These are phyloP conservation scores for Pelargonium fulgidum DNA, from an alignment of 441 rosid species.

Conservation along the genomic window DNA sequence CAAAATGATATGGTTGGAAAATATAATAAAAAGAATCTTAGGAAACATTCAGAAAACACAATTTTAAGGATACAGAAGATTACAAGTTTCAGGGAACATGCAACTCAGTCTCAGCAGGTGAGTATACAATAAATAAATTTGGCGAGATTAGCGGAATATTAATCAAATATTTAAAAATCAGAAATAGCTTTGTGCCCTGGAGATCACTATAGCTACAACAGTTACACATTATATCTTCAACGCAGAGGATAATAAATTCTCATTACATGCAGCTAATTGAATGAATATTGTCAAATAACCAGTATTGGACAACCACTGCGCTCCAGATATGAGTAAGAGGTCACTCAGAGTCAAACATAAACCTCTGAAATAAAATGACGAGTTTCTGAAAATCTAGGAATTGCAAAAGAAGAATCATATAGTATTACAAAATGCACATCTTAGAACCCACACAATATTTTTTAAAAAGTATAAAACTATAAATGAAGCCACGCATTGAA, in stretches of 20 bases:
- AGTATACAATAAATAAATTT: background rate
- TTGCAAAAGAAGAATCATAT: background rate
- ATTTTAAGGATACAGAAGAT: background rate
- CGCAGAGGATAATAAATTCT: background rate
- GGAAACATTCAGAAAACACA: background rate
- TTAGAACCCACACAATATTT: background rate
- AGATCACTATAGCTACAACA: background rate
- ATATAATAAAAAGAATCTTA: background rate
- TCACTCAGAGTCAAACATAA: background rate
- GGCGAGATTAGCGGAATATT: background rate
- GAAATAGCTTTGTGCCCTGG: background rate
- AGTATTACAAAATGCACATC: background rate
- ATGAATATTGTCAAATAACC: background rate
- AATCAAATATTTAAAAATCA: background rate
- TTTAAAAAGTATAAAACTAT: background rate
- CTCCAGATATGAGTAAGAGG: background rate
- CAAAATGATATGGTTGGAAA: background rate
- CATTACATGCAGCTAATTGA: background rate
- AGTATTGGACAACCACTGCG: background rate
- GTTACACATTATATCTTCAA: background rate
- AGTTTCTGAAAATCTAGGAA: background rate
- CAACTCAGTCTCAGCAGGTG: background rate
- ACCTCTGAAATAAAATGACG: background rate
- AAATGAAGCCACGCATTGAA: background rate
- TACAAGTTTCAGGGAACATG: background rate